Base-by-base conservation (phyloP, 2,329 filamentous ascomycete genomes). In the Verticillium alfalfae region DNA sequence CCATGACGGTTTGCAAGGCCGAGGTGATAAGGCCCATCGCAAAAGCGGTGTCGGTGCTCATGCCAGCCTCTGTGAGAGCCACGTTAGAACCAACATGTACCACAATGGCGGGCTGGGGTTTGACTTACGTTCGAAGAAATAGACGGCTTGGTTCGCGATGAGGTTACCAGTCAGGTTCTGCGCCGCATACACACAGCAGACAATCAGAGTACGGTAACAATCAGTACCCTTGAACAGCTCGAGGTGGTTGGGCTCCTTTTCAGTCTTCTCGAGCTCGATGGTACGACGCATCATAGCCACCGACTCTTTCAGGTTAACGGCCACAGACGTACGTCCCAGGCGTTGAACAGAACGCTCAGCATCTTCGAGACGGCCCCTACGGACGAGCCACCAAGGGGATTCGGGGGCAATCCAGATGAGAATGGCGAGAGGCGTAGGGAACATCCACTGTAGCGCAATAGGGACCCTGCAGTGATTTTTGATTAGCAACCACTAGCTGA, bases 121-220 rank as follows among this genome's bases (percentile, higher is more conserved):
- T 31, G 13, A 37, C 36, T 72, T 66, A 81, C 78, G 81, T 65
- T 76, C 70, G 68, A 88, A 88, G 72, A 88, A 88, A 69, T 81
- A 87, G 38, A 83, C 81, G 22, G 85, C 83, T 69, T 88, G 85
- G 66, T 87, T 87, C 67, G 85, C 84, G 63, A 88, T 85, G 56
- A 87, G 75, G 66, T 87, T 87, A 0, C 78, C 79, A 74, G 83
- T 82, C 37, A 84, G 72, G 52, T 78, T 80, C 60, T 78, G 80
- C 13, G 82, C 78, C 1, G 80, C 72, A 76, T 79, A 84, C 55
- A 81, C 75, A n/a, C 76, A 72, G 37, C 80, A 71, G 1, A 81
- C 80, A 34, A 85, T 80, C 66, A 84, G 80, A 7, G 82, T 84
- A n/a, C 83, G 75, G n/a, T 80, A 77, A 1, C 81, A 72, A 66